Base-by-base conservation (phyloP, 2,329 filamentous ascomycete species). In the Aplosporella prunicola region DNA sequence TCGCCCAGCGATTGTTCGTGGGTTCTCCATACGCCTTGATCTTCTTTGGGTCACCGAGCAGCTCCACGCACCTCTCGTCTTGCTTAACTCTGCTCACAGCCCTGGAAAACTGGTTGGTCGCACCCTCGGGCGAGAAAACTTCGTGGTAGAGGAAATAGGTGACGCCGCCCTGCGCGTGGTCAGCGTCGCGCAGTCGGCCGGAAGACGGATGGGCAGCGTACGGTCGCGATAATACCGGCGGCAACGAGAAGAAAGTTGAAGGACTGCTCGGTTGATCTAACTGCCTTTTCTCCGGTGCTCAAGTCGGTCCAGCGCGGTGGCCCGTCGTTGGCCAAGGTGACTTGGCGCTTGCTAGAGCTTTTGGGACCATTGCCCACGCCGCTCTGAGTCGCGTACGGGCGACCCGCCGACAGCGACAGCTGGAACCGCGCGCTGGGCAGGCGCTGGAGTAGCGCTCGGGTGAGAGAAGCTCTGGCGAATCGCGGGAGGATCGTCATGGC, bases 281-380 rank as follows among this genome's bases (percentile, higher is more conserved):
- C 82, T 3, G 79, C 78, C 60, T 94, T 95, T 57, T 95, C 89
- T 32, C 66, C 66, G 0, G 64, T 66, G 1, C 80, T 86, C 2
- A 96, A 72, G 38, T 91, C 71, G 3, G 67, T 71, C 89, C 89
- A 96, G 4, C 78, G 76, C 1, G 94, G 78, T 45, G 73, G 71
- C 6, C 89, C 89, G 50, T 95, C 89, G 50, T 86, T 91, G 51
- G 88, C 79, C 0, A 89, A 74, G 0, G 87, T 94, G 17, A 95
- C 78, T 25, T 78, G 71, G 20, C 36, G 40, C 18, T 11, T 26
- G 20, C 32, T 31, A 32, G 31, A 35, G 38, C 31, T 35, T 18
- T 31, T 35, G 20, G 32, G 22, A 7, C 31, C 17, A 11, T 17
- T 23, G 25, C 31, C 26, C 26, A 34, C 17, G 25, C 25, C 25